Percentiles rank a stretch among this genome's conserved stretches.
Evolutionary conservation across 371 early-diverging fungal genomes (phyloP).

Genomic region (Mucor sp.): DNA sequence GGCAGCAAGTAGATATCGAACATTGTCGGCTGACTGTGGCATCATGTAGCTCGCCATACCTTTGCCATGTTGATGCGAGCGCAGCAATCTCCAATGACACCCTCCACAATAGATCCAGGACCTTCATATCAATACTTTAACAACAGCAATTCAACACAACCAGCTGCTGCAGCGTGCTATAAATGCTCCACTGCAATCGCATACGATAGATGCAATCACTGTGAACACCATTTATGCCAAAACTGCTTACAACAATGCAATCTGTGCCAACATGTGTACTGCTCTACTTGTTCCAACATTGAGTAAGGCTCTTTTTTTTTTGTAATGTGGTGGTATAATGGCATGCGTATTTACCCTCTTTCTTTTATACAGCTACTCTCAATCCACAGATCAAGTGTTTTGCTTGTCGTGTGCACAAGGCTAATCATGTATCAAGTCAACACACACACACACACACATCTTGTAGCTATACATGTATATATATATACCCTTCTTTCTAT

Average conservation of each 20-base stretch:
- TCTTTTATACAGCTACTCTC: slow-evolving; percentile 19
- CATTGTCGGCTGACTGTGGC: background rate
- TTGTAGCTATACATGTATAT: no score
- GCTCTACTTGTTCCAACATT: slow-evolving; percentile 16
- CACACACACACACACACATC: no score
- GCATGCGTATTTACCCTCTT: background rate
- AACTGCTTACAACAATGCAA: slow-evolving; percentile 18
- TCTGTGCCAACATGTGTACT: slow-evolving; percentile 14
- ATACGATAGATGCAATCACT: background rate
- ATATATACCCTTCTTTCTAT: no score
- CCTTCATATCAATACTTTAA: slow-evolving; percentile 10
- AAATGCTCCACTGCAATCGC: background rate
- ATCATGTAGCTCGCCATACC: slow-evolving; percentile 12
- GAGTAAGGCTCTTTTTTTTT: slow-evolving; percentile 15
- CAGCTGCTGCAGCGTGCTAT: background rate
- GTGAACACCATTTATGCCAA: slow-evolving; percentile 1
- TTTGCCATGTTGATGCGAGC: slow-evolving; percentile 24
- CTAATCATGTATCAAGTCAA: no score
- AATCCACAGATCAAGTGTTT: slow-evolving; percentile 17
- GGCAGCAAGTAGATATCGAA: background rate
- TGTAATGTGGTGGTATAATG: no score
- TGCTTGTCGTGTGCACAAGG: slow-evolving; percentile 21
- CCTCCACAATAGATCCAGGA: background rate
- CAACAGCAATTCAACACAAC: background rate
- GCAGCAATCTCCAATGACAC: background rate